Evolutionary conservation across 2,329 filamentous ascomycete genomes (phyloP).

Genomic region (Penicillium decumbens): DNA sequence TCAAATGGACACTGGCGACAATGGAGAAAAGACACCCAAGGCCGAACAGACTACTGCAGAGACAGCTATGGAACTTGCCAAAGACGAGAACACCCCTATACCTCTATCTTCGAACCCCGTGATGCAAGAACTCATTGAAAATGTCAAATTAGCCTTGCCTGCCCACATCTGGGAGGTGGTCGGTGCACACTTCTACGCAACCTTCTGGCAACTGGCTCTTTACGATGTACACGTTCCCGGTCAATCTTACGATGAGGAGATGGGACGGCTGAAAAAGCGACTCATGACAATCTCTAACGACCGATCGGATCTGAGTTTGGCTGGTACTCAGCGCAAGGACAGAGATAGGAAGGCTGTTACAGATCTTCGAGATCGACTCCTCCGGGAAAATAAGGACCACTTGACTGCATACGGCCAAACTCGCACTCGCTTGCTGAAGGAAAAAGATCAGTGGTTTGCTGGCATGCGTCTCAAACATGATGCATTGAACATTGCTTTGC

Average conservation of each 20-base stretch:
- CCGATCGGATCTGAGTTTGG: conserved; percentile 65
- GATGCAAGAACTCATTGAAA: conserved; percentile 68
- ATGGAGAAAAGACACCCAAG: conserved; percentile 17
- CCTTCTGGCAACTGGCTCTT: conserved; percentile 86
- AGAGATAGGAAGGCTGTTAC: conserved; percentile 65
- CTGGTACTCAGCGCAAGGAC: conserved; percentile 62
- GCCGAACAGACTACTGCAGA: conserved; percentile 21
- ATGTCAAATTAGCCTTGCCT: conserved; percentile 59
- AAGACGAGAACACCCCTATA: conserved; percentile 32
- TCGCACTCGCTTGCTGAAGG: conserved; percentile 65
- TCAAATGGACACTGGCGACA: conserved; percentile 35
- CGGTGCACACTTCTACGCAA: conserved; percentile 75
- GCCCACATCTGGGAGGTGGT: conserved; percentile 64
- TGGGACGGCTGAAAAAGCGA: conserved; percentile 62
- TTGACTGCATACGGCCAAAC: conserved; percentile 63
- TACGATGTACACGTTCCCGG: conserved; percentile 74
- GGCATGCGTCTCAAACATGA: conserved; percentile 60
- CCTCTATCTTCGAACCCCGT: conserved; percentile 60
- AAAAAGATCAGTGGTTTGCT: conserved; percentile 75
- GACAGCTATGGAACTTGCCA: conserved; percentile 35
- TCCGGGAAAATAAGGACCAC: conserved; percentile 69
- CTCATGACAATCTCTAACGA: conserved; percentile 65
- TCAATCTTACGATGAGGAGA: conserved; percentile 72
- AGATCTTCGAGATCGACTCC: conserved; percentile 63
- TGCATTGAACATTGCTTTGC: conserved; percentile 66